phyloP scores from a whole-genome alignment of 176 grass and related monocot species.

The Themeda triandra region DNA sequence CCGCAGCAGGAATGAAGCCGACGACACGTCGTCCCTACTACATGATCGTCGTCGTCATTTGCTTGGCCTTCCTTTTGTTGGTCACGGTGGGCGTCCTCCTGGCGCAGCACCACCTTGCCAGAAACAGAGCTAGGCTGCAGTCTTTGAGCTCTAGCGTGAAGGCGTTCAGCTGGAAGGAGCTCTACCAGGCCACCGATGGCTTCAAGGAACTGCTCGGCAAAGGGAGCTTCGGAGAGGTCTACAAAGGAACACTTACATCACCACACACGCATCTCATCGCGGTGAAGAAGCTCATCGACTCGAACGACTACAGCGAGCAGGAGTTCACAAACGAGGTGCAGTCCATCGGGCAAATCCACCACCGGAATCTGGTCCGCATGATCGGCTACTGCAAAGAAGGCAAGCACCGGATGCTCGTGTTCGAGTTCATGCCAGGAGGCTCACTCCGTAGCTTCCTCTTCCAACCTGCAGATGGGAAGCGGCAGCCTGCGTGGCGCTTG shows the following conservation, averaged over 20 bases:
- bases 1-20: too few relatives aligned
- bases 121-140: neutral
- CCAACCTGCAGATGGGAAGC: neutral
- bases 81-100: neutral
- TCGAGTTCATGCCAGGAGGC: constrained; percentile 21
- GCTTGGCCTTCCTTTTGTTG: neutral
- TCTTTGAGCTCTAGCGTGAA: neutral
- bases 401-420: constrained; percentile 23
- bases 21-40: too few relatives aligned
- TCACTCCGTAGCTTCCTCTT: neutral
- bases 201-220: constrained; percentile 25
- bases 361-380: constrained; percentile 28
- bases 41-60: too few relatives aligned
- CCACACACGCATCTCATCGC: neutral
- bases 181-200: constrained; percentile 16
- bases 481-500: constrained; percentile 7
- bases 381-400: constrained; percentile 27
- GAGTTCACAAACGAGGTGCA: constrained; percentile 37
- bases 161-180: constrained; percentile 31
- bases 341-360: constrained; percentile 37
- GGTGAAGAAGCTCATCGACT: constrained; percentile 35
- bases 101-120: neutral
- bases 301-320: constrained; percentile 8
- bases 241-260: neutral
- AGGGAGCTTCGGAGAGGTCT: constrained; percentile 38